A percentile compares a stretch with the other conserved stretches of the same genome.
Evolutionary conservation across 1,139 yeast species (phyloP).

Genomic region (Candida mesenterica): DNA sequence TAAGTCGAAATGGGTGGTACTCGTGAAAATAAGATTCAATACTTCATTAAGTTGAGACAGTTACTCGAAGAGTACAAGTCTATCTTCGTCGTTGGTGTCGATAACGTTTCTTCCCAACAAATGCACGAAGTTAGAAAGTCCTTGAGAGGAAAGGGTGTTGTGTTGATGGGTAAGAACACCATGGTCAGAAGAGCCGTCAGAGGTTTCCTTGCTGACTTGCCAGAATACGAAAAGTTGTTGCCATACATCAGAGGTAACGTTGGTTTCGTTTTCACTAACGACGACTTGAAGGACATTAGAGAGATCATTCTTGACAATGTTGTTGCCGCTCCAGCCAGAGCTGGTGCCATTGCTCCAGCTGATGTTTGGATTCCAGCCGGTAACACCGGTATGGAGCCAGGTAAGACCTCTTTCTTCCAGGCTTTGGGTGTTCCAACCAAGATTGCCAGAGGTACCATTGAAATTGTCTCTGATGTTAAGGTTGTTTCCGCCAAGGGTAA

Average conservation of each 20-base stretch:
- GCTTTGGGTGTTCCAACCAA: conserved; percentile 99
- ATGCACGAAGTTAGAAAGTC: conserved; percentile 99
- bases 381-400: conserved; percentile 99
- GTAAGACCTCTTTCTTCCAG: conserved; percentile 99
- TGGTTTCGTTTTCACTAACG: conserved; percentile 99
- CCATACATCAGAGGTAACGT: conserved; percentile 97
- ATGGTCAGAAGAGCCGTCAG: conserved; percentile 99
- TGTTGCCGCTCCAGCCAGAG: conserved; percentile 99
- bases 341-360: conserved; percentile 98
- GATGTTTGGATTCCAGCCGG: conserved; percentile 98
- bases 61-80: conserved; percentile 96
- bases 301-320: conserved; percentile 84
- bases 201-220: conserved; percentile 89
- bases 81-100: conserved; percentile 98
- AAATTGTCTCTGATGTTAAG: conserved; percentile 95
- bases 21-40: conserved; percentile 95
- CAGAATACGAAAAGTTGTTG: conserved; percentile 92
- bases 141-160: conserved; percentile 91
- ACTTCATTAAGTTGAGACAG: conserved; percentile 93
- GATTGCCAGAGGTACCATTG: conserved; percentile 99
- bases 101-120: conserved; percentile 99
- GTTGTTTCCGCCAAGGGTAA: conserved; percentile 81
- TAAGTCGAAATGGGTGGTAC: conserved; percentile 99
- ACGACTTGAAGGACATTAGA: conserved; percentile 88
- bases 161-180: conserved; percentile 99